phyloP scores from a whole-genome alignment of 208 protist species.

The Crithidia expoeki region DNA sequence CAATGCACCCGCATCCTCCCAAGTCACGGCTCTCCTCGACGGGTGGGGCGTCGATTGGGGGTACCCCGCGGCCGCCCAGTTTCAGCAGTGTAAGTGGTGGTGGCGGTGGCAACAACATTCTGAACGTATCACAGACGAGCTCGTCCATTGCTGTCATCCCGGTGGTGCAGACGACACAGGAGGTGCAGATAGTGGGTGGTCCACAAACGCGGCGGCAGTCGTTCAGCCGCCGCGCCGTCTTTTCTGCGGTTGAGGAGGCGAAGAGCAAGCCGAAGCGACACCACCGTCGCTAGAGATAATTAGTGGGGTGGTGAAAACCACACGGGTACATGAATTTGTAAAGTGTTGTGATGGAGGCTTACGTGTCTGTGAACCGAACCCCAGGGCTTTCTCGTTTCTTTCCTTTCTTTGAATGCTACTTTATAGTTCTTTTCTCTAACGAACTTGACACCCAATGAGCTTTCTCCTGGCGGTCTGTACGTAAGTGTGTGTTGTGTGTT shows the following conservation, averaged over 20 bases:
- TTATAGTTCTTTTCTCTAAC: too few relatives aligned
- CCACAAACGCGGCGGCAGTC: slow-evolving; percentile 17
- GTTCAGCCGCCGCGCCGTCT: slow-evolving; percentile 29
- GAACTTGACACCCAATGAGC: too few relatives aligned
- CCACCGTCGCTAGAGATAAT: background rate
- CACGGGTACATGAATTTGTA: too few relatives aligned
- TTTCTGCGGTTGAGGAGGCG: slow-evolving; percentile 31
- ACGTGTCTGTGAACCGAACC: too few relatives aligned
- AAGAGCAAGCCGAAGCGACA: slow-evolving; percentile 3
- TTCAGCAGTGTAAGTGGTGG: background rate
- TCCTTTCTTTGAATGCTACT: too few relatives aligned
- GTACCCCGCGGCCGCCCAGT: background rate
- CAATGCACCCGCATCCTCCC: slow-evolving; percentile 19
- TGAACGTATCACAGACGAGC: slow-evolving; percentile 12
- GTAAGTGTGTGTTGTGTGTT: too few relatives aligned
- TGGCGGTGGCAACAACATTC: background rate
- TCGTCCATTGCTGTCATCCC: slow-evolving; percentile 13
- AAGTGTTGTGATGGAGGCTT: too few relatives aligned
- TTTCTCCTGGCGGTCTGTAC: too few relatives aligned
- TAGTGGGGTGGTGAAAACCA: background rate
- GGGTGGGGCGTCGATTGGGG: background rate
- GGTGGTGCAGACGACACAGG: slow-evolving; percentile 16
- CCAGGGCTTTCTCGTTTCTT: too few relatives aligned
- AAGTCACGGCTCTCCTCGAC: slow-evolving; percentile 8
- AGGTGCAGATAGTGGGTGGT: slow-evolving; percentile 6